A percentile compares a stretch with the other conserved stretches of the same genome.
These are phyloP conservation scores for Quercus suber DNA, from an alignment of 306 rosid genomes.

Conservation along the genomic window DNA sequence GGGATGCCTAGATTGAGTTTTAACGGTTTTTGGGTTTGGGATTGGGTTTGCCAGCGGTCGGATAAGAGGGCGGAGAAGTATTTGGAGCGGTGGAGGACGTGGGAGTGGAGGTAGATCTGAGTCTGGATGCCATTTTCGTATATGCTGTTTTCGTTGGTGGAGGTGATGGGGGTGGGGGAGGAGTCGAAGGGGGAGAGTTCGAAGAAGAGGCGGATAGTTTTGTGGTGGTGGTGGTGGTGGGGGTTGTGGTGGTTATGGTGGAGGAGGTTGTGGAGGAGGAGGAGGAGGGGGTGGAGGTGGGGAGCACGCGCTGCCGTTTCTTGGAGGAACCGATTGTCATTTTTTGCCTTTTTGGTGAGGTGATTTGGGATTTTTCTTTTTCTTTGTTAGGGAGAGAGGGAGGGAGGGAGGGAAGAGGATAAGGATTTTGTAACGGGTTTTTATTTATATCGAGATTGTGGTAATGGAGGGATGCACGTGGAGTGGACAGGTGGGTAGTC, in stretches of 20 bases:
- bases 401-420: neutral
- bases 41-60: constrained; percentile 61
- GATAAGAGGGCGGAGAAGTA: constrained; percentile 83
- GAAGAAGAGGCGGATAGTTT: constrained; percentile 54
- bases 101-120: constrained; percentile 65
- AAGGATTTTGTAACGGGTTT: neutral
- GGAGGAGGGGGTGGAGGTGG: neutral
- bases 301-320: neutral
- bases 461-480: no score
- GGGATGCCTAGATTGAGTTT: constrained; percentile 50
- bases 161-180: neutral
- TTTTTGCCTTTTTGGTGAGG: neutral
- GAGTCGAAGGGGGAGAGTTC: constrained; percentile 42
- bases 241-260: constrained; percentile 3
- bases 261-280: neutral
- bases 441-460: no score
- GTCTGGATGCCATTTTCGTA: constrained; percentile 29
- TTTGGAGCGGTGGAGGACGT: constrained; percentile 64
- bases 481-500: no score
- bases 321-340: neutral
- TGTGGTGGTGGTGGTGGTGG: neutral
- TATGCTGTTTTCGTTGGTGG: neutral
- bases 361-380: neutral
- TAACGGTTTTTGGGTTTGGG: constrained; percentile 16
- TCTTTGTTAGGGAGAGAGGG: no score